Conservation (phyloP, 2,329 filamentous ascomycete genomes). For the Aspergillus viridinutans region DNA sequence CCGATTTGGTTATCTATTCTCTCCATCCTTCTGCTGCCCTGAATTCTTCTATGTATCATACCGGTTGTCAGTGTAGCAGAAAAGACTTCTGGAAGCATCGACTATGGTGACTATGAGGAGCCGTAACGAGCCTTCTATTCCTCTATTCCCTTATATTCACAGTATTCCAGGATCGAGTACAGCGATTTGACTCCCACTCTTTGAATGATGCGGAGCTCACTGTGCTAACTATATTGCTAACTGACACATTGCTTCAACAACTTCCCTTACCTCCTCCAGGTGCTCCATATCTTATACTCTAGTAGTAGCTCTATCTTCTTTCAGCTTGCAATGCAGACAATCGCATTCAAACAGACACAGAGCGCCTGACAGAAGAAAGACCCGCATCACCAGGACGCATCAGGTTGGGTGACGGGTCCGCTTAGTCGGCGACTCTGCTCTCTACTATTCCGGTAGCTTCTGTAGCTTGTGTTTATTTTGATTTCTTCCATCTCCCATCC, state of each 20-base stretch:
- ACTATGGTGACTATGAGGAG: neutral
- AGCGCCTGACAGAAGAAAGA: neutral
- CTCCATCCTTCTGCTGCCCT: neutral
- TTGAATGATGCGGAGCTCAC: too few relatives aligned
- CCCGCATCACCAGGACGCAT: neutral
- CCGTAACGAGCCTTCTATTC: neutral
- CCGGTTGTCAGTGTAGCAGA: slow-evolving; percentile 1
- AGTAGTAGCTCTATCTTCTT: neutral
- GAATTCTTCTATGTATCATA: neutral
- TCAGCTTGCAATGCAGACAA: neutral
- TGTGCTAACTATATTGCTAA: neutral
- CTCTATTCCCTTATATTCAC: neutral
- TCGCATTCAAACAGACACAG: neutral
- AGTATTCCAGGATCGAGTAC: neutral
- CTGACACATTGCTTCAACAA: neutral
- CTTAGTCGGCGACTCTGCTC: neutral
- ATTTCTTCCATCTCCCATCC: neutral
- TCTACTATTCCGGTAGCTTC: neutral
- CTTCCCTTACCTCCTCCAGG: neutral
- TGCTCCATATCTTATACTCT: neutral
- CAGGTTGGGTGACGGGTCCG: neutral
- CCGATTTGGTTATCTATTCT: neutral
- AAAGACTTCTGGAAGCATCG: neutral
- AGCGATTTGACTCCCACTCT: too few relatives aligned
- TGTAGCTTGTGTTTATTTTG: neutral